Conservation (phyloP, 2,329 filamentous ascomycete genomes). For the Apiospora saccharicola region DNA sequence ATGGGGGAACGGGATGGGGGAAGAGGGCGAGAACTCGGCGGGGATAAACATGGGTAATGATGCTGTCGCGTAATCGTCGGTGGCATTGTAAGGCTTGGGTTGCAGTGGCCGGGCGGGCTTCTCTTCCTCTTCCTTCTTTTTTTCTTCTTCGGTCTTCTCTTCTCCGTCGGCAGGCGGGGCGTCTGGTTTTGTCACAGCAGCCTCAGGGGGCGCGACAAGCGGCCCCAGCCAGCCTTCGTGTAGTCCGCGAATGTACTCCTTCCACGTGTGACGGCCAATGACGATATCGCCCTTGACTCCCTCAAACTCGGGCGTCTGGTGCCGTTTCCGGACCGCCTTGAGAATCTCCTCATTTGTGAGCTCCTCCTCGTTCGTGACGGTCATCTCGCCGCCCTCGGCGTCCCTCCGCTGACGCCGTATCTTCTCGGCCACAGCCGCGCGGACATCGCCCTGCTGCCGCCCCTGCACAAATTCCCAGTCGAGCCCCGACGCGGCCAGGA, state of each 20-base stretch:
- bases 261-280: slow-evolving; percentile 93
- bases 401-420: slow-evolving; percentile 76
- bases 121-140: slow-evolving; percentile 52
- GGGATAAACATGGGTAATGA: slow-evolving; percentile 72
- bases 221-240: slow-evolving; percentile 98
- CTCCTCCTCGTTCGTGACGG: slow-evolving; percentile 52
- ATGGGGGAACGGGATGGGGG: slow-evolving; percentile 81
- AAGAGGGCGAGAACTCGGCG: slow-evolving; percentile 73
- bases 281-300: slow-evolving; percentile 85
- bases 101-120: slow-evolving; percentile 67
- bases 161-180: slow-evolving; percentile 38
- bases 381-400: slow-evolving; percentile 48
- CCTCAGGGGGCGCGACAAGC: slow-evolving; percentile 64
- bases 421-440: slow-evolving; percentile 85
- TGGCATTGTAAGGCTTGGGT: slow-evolving; percentile 76
- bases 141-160: slow-evolving; percentile 53
- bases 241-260: slow-evolving; percentile 91
- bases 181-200: slow-evolving; percentile 14
- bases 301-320: slow-evolving; percentile 74
- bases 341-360: slow-evolving; percentile 67
- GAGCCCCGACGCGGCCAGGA: slow-evolving; percentile 86
- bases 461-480: slow-evolving; percentile 98
- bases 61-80: slow-evolving; percentile 74
- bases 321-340: slow-evolving; percentile 67
- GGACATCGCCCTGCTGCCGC: slow-evolving; percentile 88